Base-by-base conservation (phyloP, 345 rosid species). In the Salix exigua region DNA sequence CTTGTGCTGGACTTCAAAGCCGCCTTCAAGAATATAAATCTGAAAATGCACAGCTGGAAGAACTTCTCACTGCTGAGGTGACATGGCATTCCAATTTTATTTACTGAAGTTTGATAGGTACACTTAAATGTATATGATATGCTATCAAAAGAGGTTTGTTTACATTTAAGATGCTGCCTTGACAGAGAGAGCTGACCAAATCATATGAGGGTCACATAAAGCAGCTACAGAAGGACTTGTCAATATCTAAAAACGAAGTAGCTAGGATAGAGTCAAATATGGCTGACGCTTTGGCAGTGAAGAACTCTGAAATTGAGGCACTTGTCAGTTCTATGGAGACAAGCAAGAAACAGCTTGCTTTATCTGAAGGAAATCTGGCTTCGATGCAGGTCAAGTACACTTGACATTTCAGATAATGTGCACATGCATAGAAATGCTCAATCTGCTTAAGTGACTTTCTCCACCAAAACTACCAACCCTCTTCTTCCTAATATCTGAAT, bases 41-140 rank as follows among this genome's bases (percentile, higher is more conserved):
- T 78, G 99, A 96, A 86, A 96, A 94, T 88, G 91, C 97, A 72
- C 98, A 96, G 85, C 89, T 96, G 79, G 99, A 96, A 87, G 99
- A 96, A 83, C 98, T 96, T 90, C 95, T 96, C 75, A 82, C 83
- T 79, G 89, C 97, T 25, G 99, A 96, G 97, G 99, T 92, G 83
- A 89, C 69, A 40, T 44, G 17, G 21, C 7, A 5, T 26, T 28
- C 30, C 71, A 23, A 25, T 46, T 46, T 71, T 35, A 75, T 53
- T 75, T 74, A 65, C 73, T 71, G 60, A 73, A 53, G 48, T 58
- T 70, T 75, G 62, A 75, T 73, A 46, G 51, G 72, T 77, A 48
- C 28, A 35, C 44, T 53, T 72, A 38, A 66, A 7, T 55, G 26
- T 44, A 63, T 25, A 66, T 58, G 25, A 51, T 63, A 74, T 75